Base-by-base conservation (phyloP, 2,329 filamentous ascomycete species). In the Epichloe elymi region DNA sequence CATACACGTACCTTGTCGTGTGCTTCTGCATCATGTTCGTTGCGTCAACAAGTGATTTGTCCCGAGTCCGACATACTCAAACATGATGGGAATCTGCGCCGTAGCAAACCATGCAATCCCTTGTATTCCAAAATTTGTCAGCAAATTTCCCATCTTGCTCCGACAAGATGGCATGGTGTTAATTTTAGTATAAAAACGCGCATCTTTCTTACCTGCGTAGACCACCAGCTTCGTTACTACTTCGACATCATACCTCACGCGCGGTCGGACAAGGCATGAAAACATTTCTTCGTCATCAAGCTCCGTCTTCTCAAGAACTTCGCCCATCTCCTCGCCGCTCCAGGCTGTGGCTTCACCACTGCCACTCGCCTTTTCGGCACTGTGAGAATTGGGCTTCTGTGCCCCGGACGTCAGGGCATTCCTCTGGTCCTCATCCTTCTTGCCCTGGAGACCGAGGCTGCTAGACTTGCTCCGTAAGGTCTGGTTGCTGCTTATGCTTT, bases 191-290 rank as follows among this genome's bases (percentile, higher is more conserved):
- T 30, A 4, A 4, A 30, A 30, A 10, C 8, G 8, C 3, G 5
- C 23, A 33, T 14, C 14, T 10, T 17, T 15, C 33, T 67, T 70
- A 88, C 91, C 93, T 53, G 85, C 79, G 70, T 98, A 98, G 23
- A 98, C 88, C 60, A 98, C 86, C 54, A 98, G 69, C 70, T 96
- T 97, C 5, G 93, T 97, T 38, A 98, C 86, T 39, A 98, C 91
- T 67, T 98, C 93, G n/a, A 97, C 91, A 68, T 98, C 93, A 63
- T 97, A 98, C 59, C 90, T 77, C 53, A 96, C 90, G 58, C 93
- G 81, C 46, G 93, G 89, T 68, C 85, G 88, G 56, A 89, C 83
- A 51, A 97, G 74, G 63, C 78, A 81, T 43, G 83, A 85, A 66
- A 97, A 96, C 65, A 97, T 83, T 63, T 94, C 86, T 58, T 75